These are phyloP conservation scores for Trichoderma sp. DNA, from an alignment of 2,329 filamentous ascomycete genomes.

Conservation along the genomic window DNA sequence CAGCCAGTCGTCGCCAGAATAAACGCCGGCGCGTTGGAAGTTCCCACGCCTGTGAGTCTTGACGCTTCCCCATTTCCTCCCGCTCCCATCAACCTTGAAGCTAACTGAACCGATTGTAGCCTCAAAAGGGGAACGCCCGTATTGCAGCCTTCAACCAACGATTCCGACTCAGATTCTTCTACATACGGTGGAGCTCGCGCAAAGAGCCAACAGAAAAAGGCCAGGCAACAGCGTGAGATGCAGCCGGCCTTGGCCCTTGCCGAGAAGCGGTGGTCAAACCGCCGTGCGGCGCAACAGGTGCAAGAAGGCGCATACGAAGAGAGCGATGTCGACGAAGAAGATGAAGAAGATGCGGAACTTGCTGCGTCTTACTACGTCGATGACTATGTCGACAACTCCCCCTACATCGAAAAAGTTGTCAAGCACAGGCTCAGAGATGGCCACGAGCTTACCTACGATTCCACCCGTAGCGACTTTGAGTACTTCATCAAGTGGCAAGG, in stretches of 20 bases:
- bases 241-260: constrained; percentile 66
- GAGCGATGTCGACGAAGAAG: constrained; percentile 64
- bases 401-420: constrained; percentile 88
- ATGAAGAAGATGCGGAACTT: constrained; percentile 60
- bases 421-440: constrained; percentile 80
- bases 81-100: not conserved
- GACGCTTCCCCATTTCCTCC: not conserved
- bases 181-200: constrained; percentile 77
- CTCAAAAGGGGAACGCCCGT: constrained; percentile 60
- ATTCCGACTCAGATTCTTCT: constrained; percentile 71
- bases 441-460: constrained; percentile 58
- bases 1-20: constrained; percentile 57
- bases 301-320: constrained; percentile 65
- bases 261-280: constrained; percentile 89
- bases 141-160: constrained; percentile 55
- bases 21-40: constrained; percentile 70
- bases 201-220: constrained; percentile 71
- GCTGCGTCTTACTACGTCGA: constrained; percentile 67
- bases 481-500: constrained; percentile 96
- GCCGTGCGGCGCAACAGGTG: constrained; percentile 77
- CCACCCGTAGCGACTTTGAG: constrained; percentile 75
- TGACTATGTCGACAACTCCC: constrained; percentile 73
- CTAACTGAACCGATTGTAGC: constrained; percentile 40
- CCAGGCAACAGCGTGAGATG: constrained; percentile 70
- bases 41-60: constrained; percentile 61